Evolutionary conservation across 2,329 filamentous ascomycete genomes (phyloP).

Genomic region (Hypoxylon sp.): DNA sequence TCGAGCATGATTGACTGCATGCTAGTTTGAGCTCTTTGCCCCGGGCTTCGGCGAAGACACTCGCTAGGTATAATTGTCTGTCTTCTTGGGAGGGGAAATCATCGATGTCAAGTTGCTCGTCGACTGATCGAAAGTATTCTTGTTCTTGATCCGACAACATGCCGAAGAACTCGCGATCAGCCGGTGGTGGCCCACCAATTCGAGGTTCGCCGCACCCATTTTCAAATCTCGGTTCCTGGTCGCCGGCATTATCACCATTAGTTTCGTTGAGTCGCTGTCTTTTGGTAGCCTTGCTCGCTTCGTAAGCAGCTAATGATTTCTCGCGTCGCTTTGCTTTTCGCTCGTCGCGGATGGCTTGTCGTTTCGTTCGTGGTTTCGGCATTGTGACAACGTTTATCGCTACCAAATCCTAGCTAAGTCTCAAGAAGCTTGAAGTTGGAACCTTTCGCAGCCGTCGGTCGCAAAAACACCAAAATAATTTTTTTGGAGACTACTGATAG

Average conservation of each 20-base stretch:
- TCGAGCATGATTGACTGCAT: slow-evolving; percentile 94
- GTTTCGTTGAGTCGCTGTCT: slow-evolving; percentile 51
- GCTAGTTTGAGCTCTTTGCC: slow-evolving; percentile 97
- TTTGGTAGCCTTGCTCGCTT: slow-evolving; percentile 46
- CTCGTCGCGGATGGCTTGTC: slow-evolving; percentile 56
- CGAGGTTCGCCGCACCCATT: slow-evolving; percentile 44
- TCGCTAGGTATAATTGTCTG: slow-evolving; percentile 79
- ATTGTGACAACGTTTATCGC: slow-evolving; percentile 38
- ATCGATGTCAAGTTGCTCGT: slow-evolving; percentile 91
- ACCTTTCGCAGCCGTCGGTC: background rate
- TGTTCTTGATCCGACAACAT: slow-evolving; percentile 94
- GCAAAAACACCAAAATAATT: slow-evolving; percentile 37
- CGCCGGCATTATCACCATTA: slow-evolving; percentile 29
- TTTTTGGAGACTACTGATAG: slow-evolving; percentile 36
- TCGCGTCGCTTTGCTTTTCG: slow-evolving; percentile 53
- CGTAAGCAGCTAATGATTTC: slow-evolving; percentile 42
- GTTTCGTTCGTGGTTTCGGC: slow-evolving; percentile 55
- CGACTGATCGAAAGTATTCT: slow-evolving; percentile 92
- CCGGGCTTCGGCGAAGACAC: slow-evolving; percentile 86
- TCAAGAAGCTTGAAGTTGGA: slow-evolving; percentile 6
- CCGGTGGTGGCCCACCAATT: slow-evolving; percentile 36
- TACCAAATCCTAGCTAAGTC: background rate
- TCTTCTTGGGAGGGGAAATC: slow-evolving; percentile 86
- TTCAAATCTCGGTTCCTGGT: slow-evolving; percentile 44
- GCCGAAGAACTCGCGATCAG: slow-evolving; percentile 87